A percentile compares a stretch with the other conserved stretches of the same genome.
Evolutionary conservation across 2,329 filamentous ascomycete genomes (phyloP).

Genomic region (Chlorencoelia australis): DNA sequence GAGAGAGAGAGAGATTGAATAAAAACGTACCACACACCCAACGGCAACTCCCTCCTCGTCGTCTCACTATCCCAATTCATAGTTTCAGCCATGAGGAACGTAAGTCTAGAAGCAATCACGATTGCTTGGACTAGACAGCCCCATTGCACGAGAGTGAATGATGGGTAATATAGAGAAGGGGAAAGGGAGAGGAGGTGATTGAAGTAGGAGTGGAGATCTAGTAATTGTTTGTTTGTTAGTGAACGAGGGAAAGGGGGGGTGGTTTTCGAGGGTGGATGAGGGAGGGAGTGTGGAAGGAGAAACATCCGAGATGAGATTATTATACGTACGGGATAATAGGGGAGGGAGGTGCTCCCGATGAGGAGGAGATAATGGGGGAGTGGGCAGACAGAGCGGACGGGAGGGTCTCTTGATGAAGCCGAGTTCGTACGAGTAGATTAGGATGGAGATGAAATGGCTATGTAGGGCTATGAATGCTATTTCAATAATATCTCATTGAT

Average conservation of each 20-base stretch:
- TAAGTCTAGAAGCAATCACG: slow-evolving; percentile 17
- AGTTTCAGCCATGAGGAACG: slow-evolving; percentile 20
- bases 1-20: no score
- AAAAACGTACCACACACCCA: no score
- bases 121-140: slow-evolving; percentile 14
- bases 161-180: slow-evolving; percentile 5
- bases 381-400: slow-evolving; percentile 7
- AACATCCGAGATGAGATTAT: no score
- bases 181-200: slow-evolving; percentile 21
- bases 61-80: slow-evolving; percentile 17
- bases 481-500: no score
- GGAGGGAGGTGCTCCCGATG: slow-evolving; percentile 8
- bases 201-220: no score
- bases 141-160: slow-evolving; percentile 19
- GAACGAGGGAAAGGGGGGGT: no score
- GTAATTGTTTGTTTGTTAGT: no score
- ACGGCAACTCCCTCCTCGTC: slow-evolving; percentile 18
- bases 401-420: slow-evolving; percentile 19
- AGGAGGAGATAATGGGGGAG: slow-evolving; percentile 1
- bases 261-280: slow-evolving; percentile 8
- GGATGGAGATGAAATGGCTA: slow-evolving; percentile 10
- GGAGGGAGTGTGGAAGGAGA: neutral
- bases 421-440: slow-evolving; percentile 20
- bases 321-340: no score
- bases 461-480: slow-evolving; percentile 15